Evolutionary conservation across 2,329 filamentous ascomycete species (phyloP), one percentile per base, ranked within the genome.

Genomic region (Elsinoe fawcettii): DNA sequence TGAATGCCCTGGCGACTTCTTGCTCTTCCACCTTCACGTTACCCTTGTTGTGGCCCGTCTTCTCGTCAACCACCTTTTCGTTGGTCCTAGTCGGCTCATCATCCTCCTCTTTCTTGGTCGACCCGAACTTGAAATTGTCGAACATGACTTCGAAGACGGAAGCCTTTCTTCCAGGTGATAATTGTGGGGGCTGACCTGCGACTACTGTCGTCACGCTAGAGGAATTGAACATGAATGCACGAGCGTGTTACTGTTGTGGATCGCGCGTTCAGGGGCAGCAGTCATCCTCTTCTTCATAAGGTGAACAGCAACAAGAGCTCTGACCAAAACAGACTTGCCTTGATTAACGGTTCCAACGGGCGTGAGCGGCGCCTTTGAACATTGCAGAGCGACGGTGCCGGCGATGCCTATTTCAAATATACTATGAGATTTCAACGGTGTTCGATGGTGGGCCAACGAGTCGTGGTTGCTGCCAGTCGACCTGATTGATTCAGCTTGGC

Each of bases 121-220:
- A 27, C 8, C 41, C 54, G n/a, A 56, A 56, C 43, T 56, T 56
- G 54, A 56, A 56, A 8, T 47, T 47, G 39, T 56, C 54, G 41
- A 56, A 56, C 54, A 56, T 56, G 25, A 18, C 30, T 27, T 49
- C 39, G 27, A 56, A 37, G 8, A 46, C 22, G 5, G 39, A 55
- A 43, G 25, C 9, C n/a, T 43, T 43, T 22, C 39, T 43, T 18
- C 53, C 36, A 30, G 53, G 53, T 16, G 53, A 27, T 16, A 36
- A 7, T 11, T 34, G 39, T 9, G 36, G 36, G 27, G 16, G n/a
- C 14, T 43, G n/a, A 25, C 22, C n/a, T 36, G 54, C 39, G 27
- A 46, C 37, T 25, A 56, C 18, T 23, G 30, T 37, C 22, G 43
- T 43, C 41, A 46, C 30, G 20, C 39, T 37, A 8, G 18, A 25